phyloP scores from a whole-genome alignment of 441 rosid species.

The Arabidopsis lyrata region DNA sequence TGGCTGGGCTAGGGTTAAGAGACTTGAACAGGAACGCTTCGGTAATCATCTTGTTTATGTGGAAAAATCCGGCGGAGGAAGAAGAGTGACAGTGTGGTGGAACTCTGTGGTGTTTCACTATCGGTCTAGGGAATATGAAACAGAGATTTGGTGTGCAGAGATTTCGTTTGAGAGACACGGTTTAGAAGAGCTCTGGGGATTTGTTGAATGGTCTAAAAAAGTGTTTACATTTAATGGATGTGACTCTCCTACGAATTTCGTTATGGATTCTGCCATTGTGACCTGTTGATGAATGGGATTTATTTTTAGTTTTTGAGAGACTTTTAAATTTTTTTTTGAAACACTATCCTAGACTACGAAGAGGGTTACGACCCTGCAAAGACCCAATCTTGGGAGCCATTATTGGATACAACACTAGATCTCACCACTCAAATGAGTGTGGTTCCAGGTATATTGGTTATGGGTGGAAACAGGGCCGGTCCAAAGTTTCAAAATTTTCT shows the following conservation, averaged over 20 bases:
- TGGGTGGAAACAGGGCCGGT: too few species aligned
- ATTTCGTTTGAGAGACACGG: not conserved
- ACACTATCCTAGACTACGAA: too few species aligned
- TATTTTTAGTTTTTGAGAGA: too few species aligned
- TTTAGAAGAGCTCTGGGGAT: not conserved
- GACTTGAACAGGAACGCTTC: not conserved
- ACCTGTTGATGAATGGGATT: not conserved
- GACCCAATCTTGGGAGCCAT: too few species aligned
- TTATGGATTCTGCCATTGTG: not conserved
- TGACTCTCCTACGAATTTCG: not conserved
- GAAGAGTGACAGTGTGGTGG: conserved; percentile 3
- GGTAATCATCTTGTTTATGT: not conserved
- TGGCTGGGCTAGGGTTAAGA: not conserved
- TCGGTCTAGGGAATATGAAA: not conserved
- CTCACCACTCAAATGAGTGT: too few species aligned
- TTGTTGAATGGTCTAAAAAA: not conserved
- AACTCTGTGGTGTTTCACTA: not conserved
- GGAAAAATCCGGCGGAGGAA: not conserved
- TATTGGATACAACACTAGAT: too few species aligned
- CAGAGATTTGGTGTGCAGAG: conserved; percentile 9
- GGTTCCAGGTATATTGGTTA: too few species aligned
- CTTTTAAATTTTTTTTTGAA: too few species aligned
- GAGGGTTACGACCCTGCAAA: too few species aligned
- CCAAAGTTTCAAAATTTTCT: too few species aligned
- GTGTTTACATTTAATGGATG: not conserved